A percentile compares a stretch with the other conserved stretches of the same genome.
Conservation (phyloP, 2,329 filamentous ascomycete species). For the Fusarium torreyae region DNA sequence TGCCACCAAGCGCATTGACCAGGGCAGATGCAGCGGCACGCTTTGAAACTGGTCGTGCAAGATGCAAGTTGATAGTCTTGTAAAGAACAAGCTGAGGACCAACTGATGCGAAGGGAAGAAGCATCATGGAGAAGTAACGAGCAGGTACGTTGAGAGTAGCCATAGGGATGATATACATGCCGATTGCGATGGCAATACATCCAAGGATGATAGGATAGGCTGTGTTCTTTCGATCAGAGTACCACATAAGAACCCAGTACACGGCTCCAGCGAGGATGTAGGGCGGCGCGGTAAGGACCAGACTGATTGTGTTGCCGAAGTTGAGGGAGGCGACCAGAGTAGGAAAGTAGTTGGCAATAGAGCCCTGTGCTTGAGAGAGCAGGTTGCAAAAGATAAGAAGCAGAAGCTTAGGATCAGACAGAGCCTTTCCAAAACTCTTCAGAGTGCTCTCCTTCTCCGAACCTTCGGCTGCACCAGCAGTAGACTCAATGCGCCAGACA, state of each 20-base stretch:
- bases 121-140: conserved; percentile 61
- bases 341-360: conserved; percentile 50
- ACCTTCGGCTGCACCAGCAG: conserved; percentile 58
- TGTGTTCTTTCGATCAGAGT: conserved; percentile 57
- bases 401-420: conserved; percentile 57
- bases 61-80: conserved; percentile 60
- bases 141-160: conserved; percentile 56
- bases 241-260: conserved; percentile 55
- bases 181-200: conserved; percentile 53
- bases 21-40: conserved; percentile 59
- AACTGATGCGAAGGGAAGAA: conserved; percentile 55
- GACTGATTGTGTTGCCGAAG: conserved; percentile 56
- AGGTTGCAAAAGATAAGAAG: conserved; percentile 57
- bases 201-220: conserved; percentile 55
- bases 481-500: conserved; percentile 54
- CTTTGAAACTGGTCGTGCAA: conserved; percentile 59
- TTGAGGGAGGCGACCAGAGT: conserved; percentile 53
- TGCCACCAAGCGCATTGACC: conserved; percentile 57
- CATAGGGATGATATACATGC: conserved; percentile 58
- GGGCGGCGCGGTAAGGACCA: conserved; percentile 63
- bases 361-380: conserved; percentile 56
- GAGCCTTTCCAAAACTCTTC: conserved; percentile 49
- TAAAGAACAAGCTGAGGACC: conserved; percentile 59
- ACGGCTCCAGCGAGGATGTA: conserved; percentile 59
- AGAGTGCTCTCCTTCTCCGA: conserved; percentile 10